Conservation (phyloP, 805 yeast genomes). For the Monosporozyma siamensis region DNA sequence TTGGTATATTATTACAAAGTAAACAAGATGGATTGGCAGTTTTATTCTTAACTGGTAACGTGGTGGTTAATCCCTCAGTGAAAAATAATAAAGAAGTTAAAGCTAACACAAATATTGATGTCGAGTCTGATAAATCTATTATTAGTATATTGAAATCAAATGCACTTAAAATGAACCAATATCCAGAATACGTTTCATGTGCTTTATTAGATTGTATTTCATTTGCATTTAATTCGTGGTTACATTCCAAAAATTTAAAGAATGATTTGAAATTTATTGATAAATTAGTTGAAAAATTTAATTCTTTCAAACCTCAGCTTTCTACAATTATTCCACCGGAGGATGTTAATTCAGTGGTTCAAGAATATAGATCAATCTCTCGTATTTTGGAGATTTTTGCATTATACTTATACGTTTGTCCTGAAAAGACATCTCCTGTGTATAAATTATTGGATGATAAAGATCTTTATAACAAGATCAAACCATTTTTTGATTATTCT, state of each 20-base stretch:
- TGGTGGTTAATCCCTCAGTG: conserved; percentile 31
- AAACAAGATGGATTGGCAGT: conserved; percentile 73
- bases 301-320: conserved; percentile 22
- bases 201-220: conserved; percentile 67
- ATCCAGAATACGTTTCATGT: conserved; percentile 55
- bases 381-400: conserved; percentile 71
- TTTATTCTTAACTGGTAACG: conserved; percentile 45
- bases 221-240: conserved; percentile 70
- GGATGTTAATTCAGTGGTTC: conserved; percentile 35
- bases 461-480: conserved; percentile 27
- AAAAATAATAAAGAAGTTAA: conserved; percentile 11
- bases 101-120: conserved; percentile 1
- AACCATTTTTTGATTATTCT: conserved; percentile 35
- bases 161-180: conserved; percentile 41
- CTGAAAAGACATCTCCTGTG: conserved; percentile 35
- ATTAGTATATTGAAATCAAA: conserved; percentile 47
- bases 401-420: conserved; percentile 52
- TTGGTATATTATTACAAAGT: conserved; percentile 59
- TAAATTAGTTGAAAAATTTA: conserved; percentile 31
- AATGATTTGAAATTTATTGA: conserved; percentile 35
- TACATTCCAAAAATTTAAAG: conserved; percentile 45
- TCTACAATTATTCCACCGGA: neutral
- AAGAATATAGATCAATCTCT: conserved; percentile 50
- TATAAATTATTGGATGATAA: conserved; percentile 33
- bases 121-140: conserved; percentile 33